Evolutionary conservation across 2,329 filamentous ascomycete genomes (phyloP).

Genomic region (Sporothrix humicola): DNA sequence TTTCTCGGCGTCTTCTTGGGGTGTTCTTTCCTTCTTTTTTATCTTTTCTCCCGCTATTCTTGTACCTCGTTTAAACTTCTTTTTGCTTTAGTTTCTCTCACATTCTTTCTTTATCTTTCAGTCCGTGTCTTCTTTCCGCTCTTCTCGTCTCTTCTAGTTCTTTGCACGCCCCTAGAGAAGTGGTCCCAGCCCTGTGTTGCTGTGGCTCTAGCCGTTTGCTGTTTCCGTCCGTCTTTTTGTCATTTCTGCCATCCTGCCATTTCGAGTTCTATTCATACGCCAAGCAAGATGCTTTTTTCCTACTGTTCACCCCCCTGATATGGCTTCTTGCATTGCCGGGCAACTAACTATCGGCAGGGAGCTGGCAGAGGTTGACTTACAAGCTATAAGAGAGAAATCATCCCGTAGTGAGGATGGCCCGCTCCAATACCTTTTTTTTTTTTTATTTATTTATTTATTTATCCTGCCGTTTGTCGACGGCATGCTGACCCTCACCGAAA

Average conservation of each 20-base stretch:
- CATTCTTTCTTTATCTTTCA: not conserved
- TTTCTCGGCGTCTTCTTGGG: not conserved
- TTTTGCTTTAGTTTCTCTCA: not conserved
- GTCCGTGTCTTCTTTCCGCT: not conserved
- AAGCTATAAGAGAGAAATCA: not conserved
- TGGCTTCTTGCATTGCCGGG: constrained; percentile 22
- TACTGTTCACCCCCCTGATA: not conserved
- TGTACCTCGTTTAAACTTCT: not conserved
- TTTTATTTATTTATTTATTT: not conserved
- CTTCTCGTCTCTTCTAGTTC: not conserved
- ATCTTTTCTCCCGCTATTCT: not conserved
- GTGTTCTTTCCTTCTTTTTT: constrained; percentile 13
- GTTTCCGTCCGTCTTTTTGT: not conserved
- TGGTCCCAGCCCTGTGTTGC: not conserved
- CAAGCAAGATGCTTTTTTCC: not conserved
- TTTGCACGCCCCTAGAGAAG: not conserved
- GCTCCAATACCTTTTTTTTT: not conserved
- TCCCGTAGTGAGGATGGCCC: not conserved
- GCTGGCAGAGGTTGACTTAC: not conserved
- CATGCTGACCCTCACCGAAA: not conserved
- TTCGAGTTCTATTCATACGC: not conserved
- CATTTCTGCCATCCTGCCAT: not conserved
- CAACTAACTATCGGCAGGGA: not conserved
- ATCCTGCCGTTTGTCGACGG: not conserved
- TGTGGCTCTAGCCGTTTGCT: not conserved